phyloP scores from a whole-genome alignment of 768 basidiomycete species.

The Leucocoprinus birnbaumii region DNA sequence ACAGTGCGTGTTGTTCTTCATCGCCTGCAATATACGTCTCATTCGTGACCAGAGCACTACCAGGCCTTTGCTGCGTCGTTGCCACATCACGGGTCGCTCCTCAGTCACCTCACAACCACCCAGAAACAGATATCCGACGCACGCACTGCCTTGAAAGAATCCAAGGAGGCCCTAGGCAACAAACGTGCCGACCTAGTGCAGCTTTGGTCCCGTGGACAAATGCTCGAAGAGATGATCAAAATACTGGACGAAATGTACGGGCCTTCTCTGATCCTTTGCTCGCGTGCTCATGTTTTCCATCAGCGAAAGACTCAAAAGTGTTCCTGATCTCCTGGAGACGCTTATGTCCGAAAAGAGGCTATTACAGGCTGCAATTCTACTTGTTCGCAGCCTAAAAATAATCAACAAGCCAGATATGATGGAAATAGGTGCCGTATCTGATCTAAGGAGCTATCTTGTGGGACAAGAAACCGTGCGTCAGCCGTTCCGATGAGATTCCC shows the following conservation, averaged over 20 bases:
- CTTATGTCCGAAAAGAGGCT: conserved; percentile 96
- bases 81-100: conserved; percentile 81
- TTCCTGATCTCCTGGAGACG: conserved; percentile 90
- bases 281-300: not conserved
- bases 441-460: conserved; percentile 79
- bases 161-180: conserved; percentile 74
- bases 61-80: conserved; percentile 93
- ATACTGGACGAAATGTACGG: conserved; percentile 89
- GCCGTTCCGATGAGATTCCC: not conserved
- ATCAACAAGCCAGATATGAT: conserved; percentile 92
- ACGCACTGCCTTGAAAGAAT: conserved; percentile 68
- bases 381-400: conserved; percentile 84
- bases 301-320: conserved; percentile 86
- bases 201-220: conserved; percentile 85
- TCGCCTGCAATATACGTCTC: conserved; percentile 3
- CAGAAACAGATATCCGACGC: conserved; percentile 75
- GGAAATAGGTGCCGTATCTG: conserved; percentile 92
- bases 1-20: conserved; percentile 55
- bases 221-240: conserved; percentile 92
- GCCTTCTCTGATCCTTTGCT: not conserved
- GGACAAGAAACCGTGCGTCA: conserved; percentile 78
- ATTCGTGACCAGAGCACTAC: conserved; percentile 64
- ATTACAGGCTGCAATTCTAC: conserved; percentile 81
- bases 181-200: conserved; percentile 89
- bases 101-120: conserved; percentile 67